Evolutionary conservation across 495 filamentous ascomycete species (phyloP).

Genomic region (Trypethelium eluteriae): DNA sequence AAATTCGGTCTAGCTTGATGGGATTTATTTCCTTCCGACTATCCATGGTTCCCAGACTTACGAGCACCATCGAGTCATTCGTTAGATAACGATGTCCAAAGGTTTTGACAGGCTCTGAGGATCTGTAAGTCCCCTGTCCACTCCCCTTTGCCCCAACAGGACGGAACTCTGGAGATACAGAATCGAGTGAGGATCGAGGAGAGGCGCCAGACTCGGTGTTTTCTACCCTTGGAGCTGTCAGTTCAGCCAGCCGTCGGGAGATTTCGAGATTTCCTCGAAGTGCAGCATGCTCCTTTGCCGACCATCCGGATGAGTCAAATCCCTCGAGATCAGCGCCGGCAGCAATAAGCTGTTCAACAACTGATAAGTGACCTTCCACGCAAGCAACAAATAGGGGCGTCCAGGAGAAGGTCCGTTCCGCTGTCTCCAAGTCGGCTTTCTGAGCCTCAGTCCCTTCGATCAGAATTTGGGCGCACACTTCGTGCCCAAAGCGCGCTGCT

Average conservation of each 20-base stretch:
- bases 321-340: slow-evolving; percentile 67
- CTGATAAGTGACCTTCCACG: slow-evolving; percentile 70
- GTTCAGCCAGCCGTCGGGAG: slow-evolving; percentile 55
- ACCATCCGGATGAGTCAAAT: slow-evolving; percentile 85
- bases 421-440: slow-evolving; percentile 65
- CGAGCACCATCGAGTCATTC: slow-evolving; percentile 78
- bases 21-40: slow-evolving; percentile 61
- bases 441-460: slow-evolving; percentile 60
- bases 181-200: slow-evolving; percentile 15
- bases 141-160: slow-evolving; percentile 13
- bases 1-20: slow-evolving; percentile 83
- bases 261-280: slow-evolving; percentile 79
- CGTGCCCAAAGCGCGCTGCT: slow-evolving; percentile 80
- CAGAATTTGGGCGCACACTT: slow-evolving; percentile 67
- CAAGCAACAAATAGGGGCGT: slow-evolving; percentile 86
- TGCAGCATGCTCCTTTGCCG: slow-evolving; percentile 84
- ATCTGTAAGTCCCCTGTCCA: slow-evolving; percentile 32
- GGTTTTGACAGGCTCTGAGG: slow-evolving; percentile 73
- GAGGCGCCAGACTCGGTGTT: slow-evolving; percentile 16
- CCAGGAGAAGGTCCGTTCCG: slow-evolving; percentile 84
- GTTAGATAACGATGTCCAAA: slow-evolving; percentile 95
- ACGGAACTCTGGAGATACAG: slow-evolving; percentile 24
- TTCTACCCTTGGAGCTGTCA: slow-evolving; percentile 41
- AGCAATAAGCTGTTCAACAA: slow-evolving; percentile 63
- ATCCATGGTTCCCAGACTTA: slow-evolving; percentile 91